Percentiles rank a stretch among this genome's conserved stretches.
phyloP scores from a whole-genome alignment of 192 early-diverging fungal genomes.

The Backusella parvicylindrica region DNA sequence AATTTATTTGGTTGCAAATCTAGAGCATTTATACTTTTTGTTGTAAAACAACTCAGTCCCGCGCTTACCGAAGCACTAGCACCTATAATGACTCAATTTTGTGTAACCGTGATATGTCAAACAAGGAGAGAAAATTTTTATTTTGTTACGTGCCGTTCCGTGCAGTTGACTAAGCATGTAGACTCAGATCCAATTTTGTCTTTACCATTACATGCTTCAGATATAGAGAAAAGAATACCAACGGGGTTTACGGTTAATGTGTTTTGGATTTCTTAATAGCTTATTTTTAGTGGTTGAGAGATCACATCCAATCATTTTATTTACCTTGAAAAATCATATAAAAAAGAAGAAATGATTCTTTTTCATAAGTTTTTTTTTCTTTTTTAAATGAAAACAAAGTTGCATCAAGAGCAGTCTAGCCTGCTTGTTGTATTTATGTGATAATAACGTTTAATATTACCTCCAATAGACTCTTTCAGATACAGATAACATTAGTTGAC shows the following conservation, averaged over 20 bases:
- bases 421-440: neutral
- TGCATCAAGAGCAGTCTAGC: neutral
- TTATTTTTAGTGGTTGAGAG: neutral
- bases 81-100: neutral
- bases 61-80: neutral
- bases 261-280: neutral
- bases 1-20: neutral
- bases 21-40: neutral
- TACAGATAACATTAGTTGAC: neutral
- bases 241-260: neutral
- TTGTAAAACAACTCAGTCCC: conserved; percentile 5
- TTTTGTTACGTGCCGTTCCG: neutral
- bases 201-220: neutral
- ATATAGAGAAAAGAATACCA: neutral
- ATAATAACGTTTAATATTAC: neutral
- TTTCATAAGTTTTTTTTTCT: neutral
- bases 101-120: neutral
- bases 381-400: neutral
- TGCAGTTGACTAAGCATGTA: neutral
- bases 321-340: neutral
- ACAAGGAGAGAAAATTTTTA: neutral
- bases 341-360: neutral
- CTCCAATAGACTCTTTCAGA: neutral
- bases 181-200: neutral
- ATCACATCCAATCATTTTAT: neutral